A percentile compares a stretch with the other conserved stretches of the same genome.
Conservation (phyloP, 352 stramenopile species). For the Phytopythium oedochilum region DNA sequence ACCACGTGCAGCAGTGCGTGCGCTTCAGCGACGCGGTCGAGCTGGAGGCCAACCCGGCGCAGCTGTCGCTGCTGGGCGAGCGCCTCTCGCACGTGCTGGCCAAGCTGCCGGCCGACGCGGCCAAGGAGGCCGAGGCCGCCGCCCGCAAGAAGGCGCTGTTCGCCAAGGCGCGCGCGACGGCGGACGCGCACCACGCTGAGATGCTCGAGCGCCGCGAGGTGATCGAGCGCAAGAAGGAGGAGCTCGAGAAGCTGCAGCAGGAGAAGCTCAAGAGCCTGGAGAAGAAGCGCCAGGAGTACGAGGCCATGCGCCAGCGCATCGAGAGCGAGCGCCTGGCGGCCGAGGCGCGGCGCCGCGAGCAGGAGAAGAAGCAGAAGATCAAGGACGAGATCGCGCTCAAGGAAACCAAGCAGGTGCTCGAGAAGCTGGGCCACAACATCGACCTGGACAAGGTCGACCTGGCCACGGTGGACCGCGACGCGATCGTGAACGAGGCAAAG, state of each 20-base stretch:
- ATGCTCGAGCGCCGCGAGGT: conserved; percentile 90
- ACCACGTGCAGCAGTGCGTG: conserved; percentile 82
- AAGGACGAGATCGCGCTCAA: conserved; percentile 93
- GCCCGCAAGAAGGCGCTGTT: conserved; percentile 62
- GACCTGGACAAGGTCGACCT: conserved; percentile 66
- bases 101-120: conserved; percentile 30
- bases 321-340: conserved; percentile 72
- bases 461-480: conserved; percentile 74
- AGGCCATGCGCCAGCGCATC: conserved; percentile 62
- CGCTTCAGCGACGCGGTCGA: conserved; percentile 80
- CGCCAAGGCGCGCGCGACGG: conserved; percentile 46
- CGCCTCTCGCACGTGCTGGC: conserved; percentile 53
- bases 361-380: conserved; percentile 95
- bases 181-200: conserved; percentile 75
- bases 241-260: conserved; percentile 92
- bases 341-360: conserved; percentile 83
- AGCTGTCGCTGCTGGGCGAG: conserved; percentile 70
- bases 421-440: conserved; percentile 66
- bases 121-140: conserved; percentile 12
- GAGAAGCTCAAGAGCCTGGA: conserved; percentile 88
- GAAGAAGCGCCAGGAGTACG: conserved; percentile 76
- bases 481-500: conserved; percentile 90
- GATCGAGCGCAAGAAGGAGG: conserved; percentile 97
- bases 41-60: conserved; percentile 68
- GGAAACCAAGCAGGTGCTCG: conserved; percentile 80